Evolutionary conservation across 495 filamentous ascomycete genomes (phyloP), one percentile per base, ranked within the genome.

Genomic region (Neurospora sp.): DNA sequence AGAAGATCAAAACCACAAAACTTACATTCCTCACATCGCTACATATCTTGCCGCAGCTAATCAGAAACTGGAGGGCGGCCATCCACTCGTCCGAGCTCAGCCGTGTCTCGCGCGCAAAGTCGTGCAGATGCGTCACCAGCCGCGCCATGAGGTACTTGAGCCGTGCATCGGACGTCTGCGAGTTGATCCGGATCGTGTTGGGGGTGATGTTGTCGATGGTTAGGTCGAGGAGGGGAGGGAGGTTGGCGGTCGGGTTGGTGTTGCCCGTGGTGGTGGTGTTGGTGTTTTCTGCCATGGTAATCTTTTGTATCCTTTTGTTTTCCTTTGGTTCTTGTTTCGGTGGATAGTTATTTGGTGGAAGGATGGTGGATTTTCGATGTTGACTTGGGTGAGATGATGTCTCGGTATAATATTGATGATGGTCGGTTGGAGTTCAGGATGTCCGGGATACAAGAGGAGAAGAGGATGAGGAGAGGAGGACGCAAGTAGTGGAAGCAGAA

Each of bases 171-270:
- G 82, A 73, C 75, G 88, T 87, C 77, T 91, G 90, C 18, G 91
- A 91, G 83, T 94, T 95, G 79, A 93, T 92, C 27, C 84, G 84
- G 77, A 89, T 86, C 31, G 89, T 89, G 78, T 94, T 94, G 41
- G 89, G 86, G 73, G 93, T 95, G 84, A 96, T 94, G 81, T 94
- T 94, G 76, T 94, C 92, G 75, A 89, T 88, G 14, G 90, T 94
- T 40, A 94, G 84, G 82, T 94, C 87, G 77, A 90, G 91, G 82
- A 93, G 79, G 14, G 75, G 69, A 16, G 84, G 84, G 38, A 75
- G 78, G 10, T 73, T 72, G 71, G 37, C 70, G 22, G 22, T 75
- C 44, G 39, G 75, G 71, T 31, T 68, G 70, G 37, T 71, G 68
- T 22, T 46, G 41, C 41, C 41, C 41, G 41, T 18, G 16, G 16